These are phyloP conservation scores for Naegleria lovaniensis DNA, from an alignment of 208 protist species.

Conservation along the genomic window DNA sequence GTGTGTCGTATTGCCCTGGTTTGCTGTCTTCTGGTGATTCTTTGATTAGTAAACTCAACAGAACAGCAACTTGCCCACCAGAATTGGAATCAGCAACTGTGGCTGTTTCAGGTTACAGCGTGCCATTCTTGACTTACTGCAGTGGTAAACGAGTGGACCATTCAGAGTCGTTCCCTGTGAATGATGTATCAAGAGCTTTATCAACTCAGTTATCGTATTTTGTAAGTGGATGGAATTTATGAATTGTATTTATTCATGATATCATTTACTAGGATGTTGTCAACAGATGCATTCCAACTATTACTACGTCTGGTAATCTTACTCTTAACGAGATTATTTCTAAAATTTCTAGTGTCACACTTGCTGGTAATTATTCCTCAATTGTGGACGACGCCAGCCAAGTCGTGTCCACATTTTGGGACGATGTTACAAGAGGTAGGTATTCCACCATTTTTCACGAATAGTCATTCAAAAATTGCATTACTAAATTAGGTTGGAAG, in stretches of 20 bases:
- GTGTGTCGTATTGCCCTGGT: conserved; percentile 9
- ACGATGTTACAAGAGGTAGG: neutral
- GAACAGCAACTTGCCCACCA: neutral
- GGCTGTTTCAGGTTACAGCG: neutral
- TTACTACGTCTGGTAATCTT: neutral
- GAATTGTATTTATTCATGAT: neutral
- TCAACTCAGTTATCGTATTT: neutral
- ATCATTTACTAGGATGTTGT: neutral
- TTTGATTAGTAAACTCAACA: neutral
- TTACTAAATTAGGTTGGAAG: neutral
- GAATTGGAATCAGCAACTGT: neutral
- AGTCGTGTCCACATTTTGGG: neutral
- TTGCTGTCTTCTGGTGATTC: neutral
- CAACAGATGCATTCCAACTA: neutral
- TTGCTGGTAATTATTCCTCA: neutral
- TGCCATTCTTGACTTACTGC: neutral
- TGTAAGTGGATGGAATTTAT: neutral
- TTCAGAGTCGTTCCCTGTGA: neutral
- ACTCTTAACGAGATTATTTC: neutral
- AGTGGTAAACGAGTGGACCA: neutral
- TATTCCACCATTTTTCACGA: too few species aligned
- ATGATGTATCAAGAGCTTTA: neutral
- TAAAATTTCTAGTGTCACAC: neutral
- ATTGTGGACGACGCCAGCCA: neutral
- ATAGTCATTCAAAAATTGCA: too few species aligned